Evolutionary conservation across 1,139 yeast species (phyloP).

Genomic region (Geotrichum restrictum): DNA sequence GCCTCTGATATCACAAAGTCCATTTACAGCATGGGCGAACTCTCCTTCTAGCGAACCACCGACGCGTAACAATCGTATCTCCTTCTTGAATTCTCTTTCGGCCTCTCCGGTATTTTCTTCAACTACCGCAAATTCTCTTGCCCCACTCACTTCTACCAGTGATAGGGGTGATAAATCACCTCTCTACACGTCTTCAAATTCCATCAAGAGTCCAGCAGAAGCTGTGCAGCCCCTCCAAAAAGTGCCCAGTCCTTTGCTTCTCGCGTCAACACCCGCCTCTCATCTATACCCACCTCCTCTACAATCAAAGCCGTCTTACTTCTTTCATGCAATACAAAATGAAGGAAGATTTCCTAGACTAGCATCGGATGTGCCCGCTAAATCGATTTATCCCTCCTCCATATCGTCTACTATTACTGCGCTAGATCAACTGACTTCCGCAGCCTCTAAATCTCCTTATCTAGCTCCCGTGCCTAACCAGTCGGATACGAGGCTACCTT

Average conservation of each 20-base stretch:
- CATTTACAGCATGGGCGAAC: slow-evolving; percentile 7
- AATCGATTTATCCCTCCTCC: background rate
- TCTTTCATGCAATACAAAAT: background rate
- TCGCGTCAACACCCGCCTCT: slow-evolving; percentile 14
- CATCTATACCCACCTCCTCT: slow-evolving; percentile 3
- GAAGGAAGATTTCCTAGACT: background rate
- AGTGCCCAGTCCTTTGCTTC: slow-evolving; percentile 23
- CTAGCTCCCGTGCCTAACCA: slow-evolving; percentile 14
- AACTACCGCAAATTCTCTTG: slow-evolving; percentile 1
- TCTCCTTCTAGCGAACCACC: slow-evolving; percentile 11
- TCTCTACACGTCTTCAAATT: background rate
- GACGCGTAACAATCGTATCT: background rate
- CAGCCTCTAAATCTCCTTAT: slow-evolving; percentile 30
- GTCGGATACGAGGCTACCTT: slow-evolving; percentile 8
- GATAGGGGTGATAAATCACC: slow-evolving; percentile 1
- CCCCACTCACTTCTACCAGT: slow-evolving; percentile 1
- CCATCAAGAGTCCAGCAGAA: background rate
- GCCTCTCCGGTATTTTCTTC: background rate
- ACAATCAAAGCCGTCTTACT: slow-evolving; percentile 1
- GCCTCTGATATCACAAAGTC: background rate
- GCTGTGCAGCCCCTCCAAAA: slow-evolving; percentile 10
- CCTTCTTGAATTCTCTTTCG: background rate
- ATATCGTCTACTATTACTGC: slow-evolving; percentile 18
- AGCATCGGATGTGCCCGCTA: background rate
- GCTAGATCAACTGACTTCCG: slow-evolving; percentile 29